Percentiles rank a stretch among this genome's conserved stretches.
Evolutionary conservation across 768 basidiomycete genomes (phyloP).

Genomic region (Amanita rimosa): DNA sequence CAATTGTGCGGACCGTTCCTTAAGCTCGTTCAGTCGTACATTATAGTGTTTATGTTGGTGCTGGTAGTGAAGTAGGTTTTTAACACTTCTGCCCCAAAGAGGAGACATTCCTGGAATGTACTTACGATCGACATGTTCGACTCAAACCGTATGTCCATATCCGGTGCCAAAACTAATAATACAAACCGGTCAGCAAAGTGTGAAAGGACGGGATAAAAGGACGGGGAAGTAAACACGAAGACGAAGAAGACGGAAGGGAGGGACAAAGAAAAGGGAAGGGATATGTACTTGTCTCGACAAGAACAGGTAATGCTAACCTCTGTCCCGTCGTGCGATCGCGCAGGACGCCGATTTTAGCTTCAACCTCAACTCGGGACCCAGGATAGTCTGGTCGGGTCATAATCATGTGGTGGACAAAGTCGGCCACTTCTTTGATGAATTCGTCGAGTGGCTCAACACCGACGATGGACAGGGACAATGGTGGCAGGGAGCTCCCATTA

Average conservation of each 20-base stretch:
- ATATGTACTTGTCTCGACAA: constrained; percentile 75
- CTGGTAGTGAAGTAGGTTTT: constrained; percentile 25
- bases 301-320: constrained; percentile 59
- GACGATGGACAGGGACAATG: constrained; percentile 70
- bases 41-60: constrained; percentile 85
- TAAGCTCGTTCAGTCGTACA: constrained; percentile 73
- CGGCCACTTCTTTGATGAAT: constrained; percentile 84
- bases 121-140: constrained; percentile 87
- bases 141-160: constrained; percentile 68
- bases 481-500: constrained; percentile 28
- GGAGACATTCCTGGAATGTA: constrained; percentile 13
- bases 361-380: constrained; percentile 65
- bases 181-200: background rate
- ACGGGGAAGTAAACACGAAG: background rate
- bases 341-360: constrained; percentile 81
- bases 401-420: constrained; percentile 75
- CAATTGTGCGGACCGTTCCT: constrained; percentile 23
- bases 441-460: constrained; percentile 89
- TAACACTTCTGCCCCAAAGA: background rate
- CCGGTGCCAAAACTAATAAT: constrained; percentile 53
- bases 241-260: background rate
- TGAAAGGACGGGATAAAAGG: constrained; percentile 1
- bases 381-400: constrained; percentile 37
- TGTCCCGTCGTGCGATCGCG: constrained; percentile 42
- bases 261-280: constrained; percentile 6